Percentiles rank a stretch among this genome's conserved stretches.
These are phyloP conservation scores for Flaveria ramosissima DNA, from an alignment of 129 eudicot genomes.

Conservation along the genomic window DNA sequence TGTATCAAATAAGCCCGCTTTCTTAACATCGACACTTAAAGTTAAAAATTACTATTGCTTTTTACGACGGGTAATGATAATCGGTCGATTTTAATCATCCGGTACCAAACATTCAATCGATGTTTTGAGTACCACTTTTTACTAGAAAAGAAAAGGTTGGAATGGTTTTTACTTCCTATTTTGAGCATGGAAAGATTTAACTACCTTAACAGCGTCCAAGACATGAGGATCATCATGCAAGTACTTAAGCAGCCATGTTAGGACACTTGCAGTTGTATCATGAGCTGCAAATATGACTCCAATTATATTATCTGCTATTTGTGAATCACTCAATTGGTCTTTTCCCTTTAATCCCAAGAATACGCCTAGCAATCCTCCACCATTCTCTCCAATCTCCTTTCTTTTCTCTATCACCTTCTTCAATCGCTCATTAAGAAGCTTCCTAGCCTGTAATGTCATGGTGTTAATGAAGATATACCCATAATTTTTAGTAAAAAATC, in stretches of 20 bases:
- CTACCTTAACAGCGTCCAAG: slow-evolving; percentile 65
- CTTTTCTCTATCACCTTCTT: slow-evolving; percentile 55
- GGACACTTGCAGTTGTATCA: slow-evolving; percentile 81
- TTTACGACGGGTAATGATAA: too few species aligned
- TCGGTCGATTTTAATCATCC: slow-evolving; percentile 8
- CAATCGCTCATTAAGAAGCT: slow-evolving; percentile 51
- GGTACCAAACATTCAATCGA: not conserved
- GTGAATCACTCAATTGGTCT: slow-evolving; percentile 49
- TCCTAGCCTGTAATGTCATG: slow-evolving; percentile 64
- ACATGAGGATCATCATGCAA: slow-evolving; percentile 59
- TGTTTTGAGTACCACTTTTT: not conserved
- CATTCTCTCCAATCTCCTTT: slow-evolving; percentile 42
- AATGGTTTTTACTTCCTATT: not conserved
- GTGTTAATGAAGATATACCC: not conserved
- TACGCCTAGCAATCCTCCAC: slow-evolving; percentile 60
- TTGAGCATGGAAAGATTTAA: not conserved
- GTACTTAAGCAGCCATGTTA: slow-evolving; percentile 82
- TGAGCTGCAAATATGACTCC: slow-evolving; percentile 89
- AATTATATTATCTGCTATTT: slow-evolving; percentile 75
- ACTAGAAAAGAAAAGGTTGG: not conserved
- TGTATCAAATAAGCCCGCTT: not conserved
- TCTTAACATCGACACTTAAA: not conserved
- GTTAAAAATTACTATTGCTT: not conserved
- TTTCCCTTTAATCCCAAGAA: slow-evolving; percentile 45
- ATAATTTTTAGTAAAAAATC: not conserved